Base-by-base conservation (phyloP, 2,329 filamentous ascomycete genomes). In the Penicillium hesseltinei region DNA sequence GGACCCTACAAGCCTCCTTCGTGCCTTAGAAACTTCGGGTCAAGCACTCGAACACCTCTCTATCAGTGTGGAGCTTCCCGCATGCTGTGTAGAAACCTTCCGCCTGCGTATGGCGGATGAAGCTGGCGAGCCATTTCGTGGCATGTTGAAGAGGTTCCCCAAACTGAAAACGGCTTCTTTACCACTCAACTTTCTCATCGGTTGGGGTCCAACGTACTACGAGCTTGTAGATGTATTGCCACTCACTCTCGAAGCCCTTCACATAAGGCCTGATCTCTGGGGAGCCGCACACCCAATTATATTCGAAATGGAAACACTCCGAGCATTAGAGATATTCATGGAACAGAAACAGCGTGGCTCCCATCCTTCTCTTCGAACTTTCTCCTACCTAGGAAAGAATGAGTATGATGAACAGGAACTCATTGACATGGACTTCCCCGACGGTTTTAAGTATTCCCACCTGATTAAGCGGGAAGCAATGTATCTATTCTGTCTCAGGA, bases 231-330 rank as follows among this genome's bases (percentile, higher is more conserved):
- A 46, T 31, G 23, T 47, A 19, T 42, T 53, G 17, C 51, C 51
- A 31, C 4, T 6, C 13, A 47, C n/a, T 11, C 31, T 53, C 8
- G n/a, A 38, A 39, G 42, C 42, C 8, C 23, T 53, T 47, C 38
- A 53, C 13, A 25, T 53, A 8, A n/a, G 42, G 5, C 3, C 23
- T 23, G 51, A 53, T 31, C 42, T 53, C 42, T 53, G 25, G 13
- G 13, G 1, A 21, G 1, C 6, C 19, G 1, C n/a, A 9, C 15
- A n/a, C 8, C 13, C 13, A 2, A 8, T n/a, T 5, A 3, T 2
- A 8, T 53, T 47, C 33, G 42, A 39, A 46, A 7, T 23, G n/a
- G 21, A n/a, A 29, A 2, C 33, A 4, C 31, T 53, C 9, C 15
- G 2, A 4, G n/a, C 42, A 15, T 23, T 53, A 2, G 25, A 29